phyloP scores from a whole-genome alignment of 345 rosid genomes.

The Geranium brycei region DNA sequence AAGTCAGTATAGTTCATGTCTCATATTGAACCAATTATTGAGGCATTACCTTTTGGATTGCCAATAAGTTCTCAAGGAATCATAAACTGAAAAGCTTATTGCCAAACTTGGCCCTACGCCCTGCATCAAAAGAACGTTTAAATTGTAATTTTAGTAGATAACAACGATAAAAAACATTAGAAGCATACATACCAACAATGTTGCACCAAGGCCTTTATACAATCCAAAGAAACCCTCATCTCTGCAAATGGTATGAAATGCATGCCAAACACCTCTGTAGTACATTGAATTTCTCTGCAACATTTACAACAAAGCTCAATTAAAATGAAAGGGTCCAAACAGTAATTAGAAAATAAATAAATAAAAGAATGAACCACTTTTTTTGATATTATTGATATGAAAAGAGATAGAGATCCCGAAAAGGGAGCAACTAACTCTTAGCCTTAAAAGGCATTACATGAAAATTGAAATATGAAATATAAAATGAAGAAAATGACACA shows the following conservation, averaged over 20 bases:
- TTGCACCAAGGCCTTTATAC: slow-evolving; percentile 96
- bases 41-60: slow-evolving; percentile 43
- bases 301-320: slow-evolving; percentile 2
- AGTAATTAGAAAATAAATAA: neutral
- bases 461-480: too few relatives aligned
- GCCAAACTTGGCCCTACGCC: slow-evolving; percentile 93
- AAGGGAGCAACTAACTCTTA: too few relatives aligned
- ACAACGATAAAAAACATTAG: neutral
- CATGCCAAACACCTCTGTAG: slow-evolving; percentile 73
- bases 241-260: slow-evolving; percentile 58
- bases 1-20: neutral
- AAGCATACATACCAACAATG: slow-evolving; percentile 53
- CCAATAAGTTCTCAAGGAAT: slow-evolving; percentile 60
- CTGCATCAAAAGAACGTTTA: slow-evolving; percentile 24
- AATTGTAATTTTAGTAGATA: neutral
- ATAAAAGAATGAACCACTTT: neutral
- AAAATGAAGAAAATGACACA: too few relatives aligned
- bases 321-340: neutral
- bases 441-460: too few relatives aligned
- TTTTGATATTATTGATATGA: too few relatives aligned
- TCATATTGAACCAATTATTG: neutral
- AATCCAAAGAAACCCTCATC: slow-evolving; percentile 80
- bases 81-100: slow-evolving; percentile 73
- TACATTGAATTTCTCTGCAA: slow-evolving; percentile 64
- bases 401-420: too few relatives aligned